Conservation (phyloP, 2,329 filamentous ascomycete species). For the Colletotrichum coccodes region DNA sequence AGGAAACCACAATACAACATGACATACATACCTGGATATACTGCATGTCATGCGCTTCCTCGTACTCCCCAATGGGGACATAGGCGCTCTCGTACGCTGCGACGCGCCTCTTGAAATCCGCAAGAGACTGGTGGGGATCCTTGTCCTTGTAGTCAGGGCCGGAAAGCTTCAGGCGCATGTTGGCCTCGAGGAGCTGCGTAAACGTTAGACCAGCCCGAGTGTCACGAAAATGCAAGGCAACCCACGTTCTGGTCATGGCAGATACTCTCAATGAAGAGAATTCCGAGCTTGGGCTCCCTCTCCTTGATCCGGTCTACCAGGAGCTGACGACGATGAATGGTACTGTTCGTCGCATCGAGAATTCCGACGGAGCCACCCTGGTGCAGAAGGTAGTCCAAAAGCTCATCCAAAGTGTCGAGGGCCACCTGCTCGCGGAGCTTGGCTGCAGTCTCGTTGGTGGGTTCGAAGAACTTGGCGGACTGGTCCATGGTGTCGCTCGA, state of each 20-base stretch:
- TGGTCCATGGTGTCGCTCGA: slow-evolving; percentile 76
- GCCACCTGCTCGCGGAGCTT: slow-evolving; percentile 91
- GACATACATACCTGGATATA: slow-evolving; percentile 77
- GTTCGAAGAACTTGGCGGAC: slow-evolving; percentile 93
- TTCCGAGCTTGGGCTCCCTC: slow-evolving; percentile 86
- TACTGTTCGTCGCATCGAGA: slow-evolving; percentile 97
- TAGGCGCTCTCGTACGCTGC: slow-evolving; percentile 95
- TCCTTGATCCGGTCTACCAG: slow-evolving; percentile 86
- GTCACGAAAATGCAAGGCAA: neutral
- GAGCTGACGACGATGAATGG: slow-evolving; percentile 82
- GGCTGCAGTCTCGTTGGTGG: slow-evolving; percentile 83
- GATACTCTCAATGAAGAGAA: slow-evolving; percentile 94
- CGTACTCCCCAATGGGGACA: slow-evolving; percentile 87
- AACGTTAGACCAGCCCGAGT: slow-evolving; percentile 19
- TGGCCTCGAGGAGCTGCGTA: slow-evolving; percentile 82
- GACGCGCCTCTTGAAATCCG: slow-evolving; percentile 93
- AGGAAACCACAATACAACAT: too few relatives aligned
- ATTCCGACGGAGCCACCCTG: slow-evolving; percentile 91
- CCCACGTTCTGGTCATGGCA: slow-evolving; percentile 80
- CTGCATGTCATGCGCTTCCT: slow-evolving; percentile 90
- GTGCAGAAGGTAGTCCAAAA: slow-evolving; percentile 87
- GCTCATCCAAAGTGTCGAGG: slow-evolving; percentile 89
- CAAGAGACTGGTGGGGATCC: slow-evolving; percentile 84
- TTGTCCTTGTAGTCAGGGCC: slow-evolving; percentile 97
- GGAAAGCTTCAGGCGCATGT: slow-evolving; percentile 96